Evolutionary conservation across 192 early-diverging fungal genomes (phyloP).

Genomic region (Geranomyces michiganensis): DNA sequence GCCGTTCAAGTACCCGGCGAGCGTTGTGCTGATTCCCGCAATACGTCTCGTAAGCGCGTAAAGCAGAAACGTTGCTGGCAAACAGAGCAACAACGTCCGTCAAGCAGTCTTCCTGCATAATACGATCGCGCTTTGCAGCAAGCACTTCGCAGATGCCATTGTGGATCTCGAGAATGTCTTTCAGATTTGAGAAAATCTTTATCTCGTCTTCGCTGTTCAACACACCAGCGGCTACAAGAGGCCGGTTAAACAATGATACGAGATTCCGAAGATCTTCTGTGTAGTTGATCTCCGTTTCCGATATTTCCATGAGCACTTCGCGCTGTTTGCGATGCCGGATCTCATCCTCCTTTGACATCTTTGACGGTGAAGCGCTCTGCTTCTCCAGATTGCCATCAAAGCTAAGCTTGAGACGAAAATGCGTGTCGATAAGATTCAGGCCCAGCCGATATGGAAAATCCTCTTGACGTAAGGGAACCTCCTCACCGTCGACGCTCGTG

Average conservation of each 20-base stretch:
- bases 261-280: slow-evolving; percentile 40
- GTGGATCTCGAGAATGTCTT: slow-evolving; percentile 44
- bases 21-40: slow-evolving; percentile 52
- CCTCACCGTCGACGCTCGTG: slow-evolving; percentile 27
- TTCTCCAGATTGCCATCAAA: not conserved
- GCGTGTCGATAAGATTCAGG: slow-evolving; percentile 27
- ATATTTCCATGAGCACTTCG: slow-evolving; percentile 43
- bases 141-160: slow-evolving; percentile 11
- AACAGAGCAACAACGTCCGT: slow-evolving; percentile 11
- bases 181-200: slow-evolving; percentile 46
- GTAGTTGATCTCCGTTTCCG: slow-evolving; percentile 46
- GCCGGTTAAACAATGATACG: slow-evolving; percentile 36
- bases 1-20: slow-evolving; percentile 27
- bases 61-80: slow-evolving; percentile 33
- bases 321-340: slow-evolving; percentile 35
- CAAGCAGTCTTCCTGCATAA: slow-evolving; percentile 2
- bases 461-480: slow-evolving; percentile 40
- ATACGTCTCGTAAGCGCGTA: slow-evolving; percentile 44
- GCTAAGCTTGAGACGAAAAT: slow-evolving; percentile 24
- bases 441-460: slow-evolving; percentile 28
- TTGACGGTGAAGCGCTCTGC: not conserved
- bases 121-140: not conserved
- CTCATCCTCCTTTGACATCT: slow-evolving; percentile 26
- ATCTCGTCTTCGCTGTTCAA: slow-evolving; percentile 7
- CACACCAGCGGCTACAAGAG: slow-evolving; percentile 29